Evolutionary conservation across 164 flowering plant species (phyloP).

Genomic region (Cinnamomum chago): DNA sequence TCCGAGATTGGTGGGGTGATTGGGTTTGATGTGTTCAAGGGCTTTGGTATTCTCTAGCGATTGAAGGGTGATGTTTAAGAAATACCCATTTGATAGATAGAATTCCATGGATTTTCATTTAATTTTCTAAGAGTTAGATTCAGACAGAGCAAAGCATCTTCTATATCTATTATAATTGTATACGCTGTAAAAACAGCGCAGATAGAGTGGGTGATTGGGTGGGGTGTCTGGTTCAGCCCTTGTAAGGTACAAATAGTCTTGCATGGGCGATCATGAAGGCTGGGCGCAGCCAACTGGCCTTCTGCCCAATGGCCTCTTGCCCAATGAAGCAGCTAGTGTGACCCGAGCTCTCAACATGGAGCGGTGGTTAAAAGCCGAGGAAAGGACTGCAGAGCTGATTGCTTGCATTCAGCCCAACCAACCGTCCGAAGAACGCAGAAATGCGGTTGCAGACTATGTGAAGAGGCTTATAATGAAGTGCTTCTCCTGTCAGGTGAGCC

Average conservation of each 20-base stretch:
- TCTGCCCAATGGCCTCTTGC: slow-evolving; percentile 79
- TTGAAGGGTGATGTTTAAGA: no score
- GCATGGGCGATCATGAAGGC: slow-evolving; percentile 88
- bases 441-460: slow-evolving; percentile 92
- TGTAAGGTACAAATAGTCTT: slow-evolving; percentile 17
- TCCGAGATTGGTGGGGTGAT: no score
- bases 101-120: no score
- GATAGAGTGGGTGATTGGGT: neutral
- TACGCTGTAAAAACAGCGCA: no score
- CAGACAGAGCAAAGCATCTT: no score
- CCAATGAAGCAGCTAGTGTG: slow-evolving; percentile 51
- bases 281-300: slow-evolving; percentile 81
- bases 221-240: slow-evolving; percentile 6
- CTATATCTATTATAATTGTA: no score
- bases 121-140: no score
- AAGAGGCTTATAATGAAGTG: slow-evolving; percentile 74
- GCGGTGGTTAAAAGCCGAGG: slow-evolving; percentile 84
- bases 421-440: slow-evolving; percentile 76
- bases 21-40: no score
- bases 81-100: no score
- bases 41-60: no score
- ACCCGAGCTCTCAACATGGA: slow-evolving; percentile 55
- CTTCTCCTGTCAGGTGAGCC: slow-evolving; percentile 79
- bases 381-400: slow-evolving; percentile 85
- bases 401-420: slow-evolving; percentile 87